Conservation (phyloP, 441 rosid species). For the Populus hybrid region DNA sequence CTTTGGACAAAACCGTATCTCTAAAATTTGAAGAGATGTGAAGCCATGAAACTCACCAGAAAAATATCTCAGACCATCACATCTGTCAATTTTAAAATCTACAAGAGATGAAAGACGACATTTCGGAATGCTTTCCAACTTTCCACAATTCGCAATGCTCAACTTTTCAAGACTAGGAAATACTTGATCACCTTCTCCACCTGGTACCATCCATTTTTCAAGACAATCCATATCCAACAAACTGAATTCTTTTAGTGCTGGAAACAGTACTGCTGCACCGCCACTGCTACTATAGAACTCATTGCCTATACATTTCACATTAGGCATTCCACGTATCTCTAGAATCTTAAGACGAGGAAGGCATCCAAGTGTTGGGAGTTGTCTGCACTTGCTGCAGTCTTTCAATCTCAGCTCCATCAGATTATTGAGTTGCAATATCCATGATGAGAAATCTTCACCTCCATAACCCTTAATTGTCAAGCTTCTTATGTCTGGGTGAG, state of each 20-base stretch:
- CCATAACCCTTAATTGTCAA: not conserved
- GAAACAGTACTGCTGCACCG: constrained; percentile 4
- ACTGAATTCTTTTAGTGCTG: constrained; percentile 12
- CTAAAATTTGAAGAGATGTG: too few relatives aligned
- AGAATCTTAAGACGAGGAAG: constrained; percentile 19
- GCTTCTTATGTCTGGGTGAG: constrained; percentile 14
- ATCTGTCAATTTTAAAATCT: not conserved
- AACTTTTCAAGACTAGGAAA: constrained; percentile 21
- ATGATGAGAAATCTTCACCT: not conserved
- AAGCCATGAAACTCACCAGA: not conserved
- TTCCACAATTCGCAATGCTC: not conserved
- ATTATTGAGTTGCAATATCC: not conserved
- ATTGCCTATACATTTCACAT: constrained; percentile 11
- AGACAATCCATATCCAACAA: not conserved
- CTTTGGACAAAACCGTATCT: too few relatives aligned
- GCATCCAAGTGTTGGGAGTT: constrained; percentile 22
- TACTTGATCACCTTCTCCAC: not conserved
- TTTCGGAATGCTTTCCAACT: not conserved
- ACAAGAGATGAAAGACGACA: constrained; percentile 6
- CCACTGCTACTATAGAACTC: not conserved
- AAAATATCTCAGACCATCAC: not conserved
- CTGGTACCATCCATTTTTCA: constrained; percentile 2
- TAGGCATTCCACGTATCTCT: not conserved
- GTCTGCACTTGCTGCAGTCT: not conserved
- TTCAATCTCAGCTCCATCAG: constrained; percentile 15